A percentile compares a stretch with the other conserved stretches of the same genome.
Conservation (phyloP, 23 red algal species). For the Gracilaria domingensis region DNA sequence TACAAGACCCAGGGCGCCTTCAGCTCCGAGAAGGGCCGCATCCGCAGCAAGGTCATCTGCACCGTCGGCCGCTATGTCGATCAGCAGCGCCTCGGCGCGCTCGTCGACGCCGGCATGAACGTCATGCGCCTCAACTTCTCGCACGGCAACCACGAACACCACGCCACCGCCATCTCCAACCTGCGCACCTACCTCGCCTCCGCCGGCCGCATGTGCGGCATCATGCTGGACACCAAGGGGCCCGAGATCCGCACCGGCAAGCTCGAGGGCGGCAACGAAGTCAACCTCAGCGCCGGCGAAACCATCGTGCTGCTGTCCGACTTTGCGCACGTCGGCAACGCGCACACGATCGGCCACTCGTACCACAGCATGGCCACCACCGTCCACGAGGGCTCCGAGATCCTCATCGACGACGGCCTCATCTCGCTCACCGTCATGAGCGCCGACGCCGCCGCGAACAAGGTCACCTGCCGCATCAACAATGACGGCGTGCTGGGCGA, state of each 20-base stretch:
- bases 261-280: conserved; percentile 64
- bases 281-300: conserved; percentile 68
- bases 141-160: conserved; percentile 90
- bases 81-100: conserved; percentile 65
- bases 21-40: conserved; percentile 37
- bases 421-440: conserved; percentile 69
- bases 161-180: conserved; percentile 73
- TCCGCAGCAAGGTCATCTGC: conserved; percentile 93
- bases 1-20: conserved; percentile 69
- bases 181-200: conserved; percentile 73
- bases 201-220: conserved; percentile 75
- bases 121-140: conserved; percentile 95
- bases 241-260: conserved; percentile 95
- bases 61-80: conserved; percentile 85
- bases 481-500: conserved; percentile 84
- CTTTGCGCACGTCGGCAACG: conserved; percentile 51
- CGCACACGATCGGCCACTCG: conserved; percentile 66
- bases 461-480: conserved; percentile 83
- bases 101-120: conserved; percentile 96
- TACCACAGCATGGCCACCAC: conserved; percentile 63
- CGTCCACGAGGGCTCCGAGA: conserved; percentile 67
- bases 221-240: conserved; percentile 97
- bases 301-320: conserved; percentile 65
- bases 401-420: conserved; percentile 96
- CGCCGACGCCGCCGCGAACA: conserved; percentile 34